Percentiles rank a stretch among this genome's conserved stretches.
Evolutionary conservation across 768 basidiomycete genomes (phyloP).

Genomic region (Gyrodon lividus): DNA sequence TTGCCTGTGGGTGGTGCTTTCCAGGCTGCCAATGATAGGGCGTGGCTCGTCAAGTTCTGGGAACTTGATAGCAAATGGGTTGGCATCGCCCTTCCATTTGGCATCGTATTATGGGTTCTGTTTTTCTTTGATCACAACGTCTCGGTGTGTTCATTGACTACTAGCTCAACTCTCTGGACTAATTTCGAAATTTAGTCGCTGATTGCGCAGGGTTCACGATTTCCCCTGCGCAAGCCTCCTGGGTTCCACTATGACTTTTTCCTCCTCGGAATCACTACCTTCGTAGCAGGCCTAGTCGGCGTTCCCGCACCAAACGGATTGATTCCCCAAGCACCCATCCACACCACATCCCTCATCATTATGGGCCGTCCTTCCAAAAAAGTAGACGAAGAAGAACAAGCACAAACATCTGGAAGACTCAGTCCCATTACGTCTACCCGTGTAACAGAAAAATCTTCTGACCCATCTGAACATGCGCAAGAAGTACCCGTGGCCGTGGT

Average conservation of each 20-base stretch:
- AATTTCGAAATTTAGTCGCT: constrained; percentile 54
- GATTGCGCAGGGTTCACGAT: constrained; percentile 88
- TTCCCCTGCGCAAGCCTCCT: constrained; percentile 87
- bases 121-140: constrained; percentile 98
- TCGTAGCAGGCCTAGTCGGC: constrained; percentile 84
- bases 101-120: constrained; percentile 81
- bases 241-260: constrained; percentile 90
- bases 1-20: constrained; percentile 72
- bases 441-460: constrained; percentile 26
- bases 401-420: neutral
- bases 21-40: constrained; percentile 64
- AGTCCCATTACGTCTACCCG: neutral
- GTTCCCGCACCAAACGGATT: constrained; percentile 85
- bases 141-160: constrained; percentile 49
- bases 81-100: constrained; percentile 86
- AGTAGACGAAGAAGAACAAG: constrained; percentile 38
- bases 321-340: constrained; percentile 90
- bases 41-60: constrained; percentile 91
- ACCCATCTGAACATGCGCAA: constrained; percentile 15
- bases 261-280: constrained; percentile 85
- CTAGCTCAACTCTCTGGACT: neutral
- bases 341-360: constrained; percentile 78
- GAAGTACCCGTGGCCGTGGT: constrained; percentile 75
- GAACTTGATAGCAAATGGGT: constrained; percentile 86
- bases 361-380: constrained; percentile 48